Conservation (phyloP, 305 asterid species). For the Fraxinus sp. region DNA sequence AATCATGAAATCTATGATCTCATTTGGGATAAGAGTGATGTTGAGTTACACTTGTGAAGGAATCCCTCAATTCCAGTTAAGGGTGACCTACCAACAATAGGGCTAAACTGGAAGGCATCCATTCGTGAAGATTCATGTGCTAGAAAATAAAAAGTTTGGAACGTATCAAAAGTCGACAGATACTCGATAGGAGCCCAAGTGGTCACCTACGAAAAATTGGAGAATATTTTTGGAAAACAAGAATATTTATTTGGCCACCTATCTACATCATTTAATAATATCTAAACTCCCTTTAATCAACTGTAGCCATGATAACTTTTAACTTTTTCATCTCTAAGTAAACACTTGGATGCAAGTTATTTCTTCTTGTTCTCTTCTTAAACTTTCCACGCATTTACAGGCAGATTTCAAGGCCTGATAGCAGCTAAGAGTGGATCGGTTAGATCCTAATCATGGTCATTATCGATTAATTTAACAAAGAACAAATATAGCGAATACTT, state of each 20-base stretch:
- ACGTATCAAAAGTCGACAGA: not conserved
- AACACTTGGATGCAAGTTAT: not conserved
- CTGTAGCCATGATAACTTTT: not conserved
- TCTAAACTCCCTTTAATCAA: not conserved
- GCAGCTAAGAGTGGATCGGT: not conserved
- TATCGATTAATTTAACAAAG: not conserved
- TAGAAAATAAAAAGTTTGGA: not conserved
- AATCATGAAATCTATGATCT: not conserved
- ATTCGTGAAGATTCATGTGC: not conserved
- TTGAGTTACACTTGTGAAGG: not conserved
- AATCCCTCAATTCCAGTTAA: not conserved
- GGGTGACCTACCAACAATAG: not conserved
- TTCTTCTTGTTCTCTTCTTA: not conserved
- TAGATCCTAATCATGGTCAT: not conserved
- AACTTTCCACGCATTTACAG: not conserved
- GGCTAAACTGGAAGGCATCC: not conserved
- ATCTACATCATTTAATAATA: not conserved
- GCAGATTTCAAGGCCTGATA: not conserved
- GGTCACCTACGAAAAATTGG: not conserved
- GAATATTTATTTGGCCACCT: not conserved
- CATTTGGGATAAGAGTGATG: not conserved
- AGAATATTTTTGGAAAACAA: not conserved
- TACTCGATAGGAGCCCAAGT: not conserved
- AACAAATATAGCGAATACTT: not conserved
- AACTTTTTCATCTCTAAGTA: not conserved